Evolutionary conservation across 1,139 yeast genomes (phyloP).

Genomic region (Blastobotrys indianensis): DNA sequence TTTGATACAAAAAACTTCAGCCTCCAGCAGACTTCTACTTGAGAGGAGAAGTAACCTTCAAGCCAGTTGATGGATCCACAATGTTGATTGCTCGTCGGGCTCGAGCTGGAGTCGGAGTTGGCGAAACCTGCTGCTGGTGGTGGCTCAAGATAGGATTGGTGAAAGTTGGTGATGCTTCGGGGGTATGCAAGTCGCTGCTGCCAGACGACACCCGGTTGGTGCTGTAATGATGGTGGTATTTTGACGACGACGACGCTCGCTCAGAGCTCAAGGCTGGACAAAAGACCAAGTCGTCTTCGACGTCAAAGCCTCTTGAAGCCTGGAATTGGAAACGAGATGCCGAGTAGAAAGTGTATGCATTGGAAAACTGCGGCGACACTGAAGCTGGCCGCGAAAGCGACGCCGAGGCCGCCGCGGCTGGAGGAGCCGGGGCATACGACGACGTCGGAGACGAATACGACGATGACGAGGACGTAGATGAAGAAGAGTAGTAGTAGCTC

Average conservation of each 20-base stretch:
- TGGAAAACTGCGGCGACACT: constrained; percentile 28
- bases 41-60: constrained; percentile 41
- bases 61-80: constrained; percentile 71
- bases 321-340: constrained; percentile 41
- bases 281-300: constrained; percentile 67
- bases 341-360: constrained; percentile 21
- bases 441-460: neutral
- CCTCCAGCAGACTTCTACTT: neutral
- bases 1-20: constrained; percentile 2
- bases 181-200: constrained; percentile 14
- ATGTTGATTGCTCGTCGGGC: constrained; percentile 54
- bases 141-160: constrained; percentile 13
- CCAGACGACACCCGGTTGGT: neutral
- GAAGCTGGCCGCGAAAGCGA: constrained; percentile 26
- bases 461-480: constrained; percentile 9
- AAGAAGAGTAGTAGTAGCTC: constrained; percentile 14
- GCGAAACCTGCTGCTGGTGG: constrained; percentile 16
- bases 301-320: constrained; percentile 61
- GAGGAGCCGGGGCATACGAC: constrained; percentile 4
- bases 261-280: constrained; percentile 34
- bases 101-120: constrained; percentile 18
- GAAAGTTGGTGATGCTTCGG: constrained; percentile 14
- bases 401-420: constrained; percentile 2
- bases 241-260: neutral
- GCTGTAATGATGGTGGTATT: neutral